phyloP scores from a whole-genome alignment of 2,329 filamentous ascomycete genomes.

The Venturia pyrina region DNA sequence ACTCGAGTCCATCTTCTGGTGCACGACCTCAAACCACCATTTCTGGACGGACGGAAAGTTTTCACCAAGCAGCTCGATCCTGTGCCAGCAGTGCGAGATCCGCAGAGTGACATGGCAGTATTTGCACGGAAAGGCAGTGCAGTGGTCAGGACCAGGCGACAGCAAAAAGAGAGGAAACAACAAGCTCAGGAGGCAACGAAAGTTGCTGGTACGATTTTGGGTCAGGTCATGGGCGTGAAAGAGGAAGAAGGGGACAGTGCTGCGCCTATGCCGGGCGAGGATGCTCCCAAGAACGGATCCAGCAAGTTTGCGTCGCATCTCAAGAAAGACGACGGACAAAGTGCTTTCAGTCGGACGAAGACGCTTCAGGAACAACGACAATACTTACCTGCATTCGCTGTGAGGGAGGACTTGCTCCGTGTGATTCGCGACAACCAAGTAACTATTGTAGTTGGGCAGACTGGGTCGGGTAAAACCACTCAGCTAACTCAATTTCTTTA shows the following conservation, averaged over 20 bases:
- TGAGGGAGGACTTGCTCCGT: constrained; percentile 81
- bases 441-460: constrained; percentile 92
- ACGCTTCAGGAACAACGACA: constrained; percentile 83
- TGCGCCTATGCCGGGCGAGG: constrained; percentile 62
- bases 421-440: constrained; percentile 97
- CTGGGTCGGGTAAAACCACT: constrained; percentile 94
- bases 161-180: constrained; percentile 85
- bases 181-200: constrained; percentile 94
- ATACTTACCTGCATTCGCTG: constrained; percentile 89
- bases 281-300: constrained; percentile 49
- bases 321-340: constrained; percentile 74
- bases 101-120: constrained; percentile 97
- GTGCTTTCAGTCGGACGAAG: constrained; percentile 88
- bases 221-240: constrained; percentile 92
- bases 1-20: constrained; percentile 84
- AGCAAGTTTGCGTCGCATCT: constrained; percentile 85
- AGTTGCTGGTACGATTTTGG: constrained; percentile 79
- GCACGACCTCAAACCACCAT: constrained; percentile 88
- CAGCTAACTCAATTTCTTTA: constrained; percentile 93
- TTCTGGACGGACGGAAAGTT: constrained; percentile 86
- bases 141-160: constrained; percentile 81
- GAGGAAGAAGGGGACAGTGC: constrained; percentile 86
- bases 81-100: constrained; percentile 82
- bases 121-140: constrained; percentile 92
- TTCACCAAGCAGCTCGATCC: constrained; percentile 97